Conservation (phyloP, 805 yeast genomes). For the Candida andamanensis region DNA sequence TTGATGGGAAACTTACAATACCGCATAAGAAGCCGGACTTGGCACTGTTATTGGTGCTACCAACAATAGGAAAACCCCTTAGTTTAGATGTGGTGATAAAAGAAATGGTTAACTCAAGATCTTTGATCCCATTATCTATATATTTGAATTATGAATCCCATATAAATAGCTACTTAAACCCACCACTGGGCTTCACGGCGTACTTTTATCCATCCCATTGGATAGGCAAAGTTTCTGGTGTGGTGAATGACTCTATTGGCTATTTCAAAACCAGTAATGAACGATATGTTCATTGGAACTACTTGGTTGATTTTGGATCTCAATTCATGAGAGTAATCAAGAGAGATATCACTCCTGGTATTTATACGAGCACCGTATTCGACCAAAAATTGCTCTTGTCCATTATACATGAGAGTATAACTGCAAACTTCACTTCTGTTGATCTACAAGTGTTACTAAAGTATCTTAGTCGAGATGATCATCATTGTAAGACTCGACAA, state of each 20-base stretch:
- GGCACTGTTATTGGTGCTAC: slow-evolving; percentile 17
- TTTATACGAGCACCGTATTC: slow-evolving; percentile 8
- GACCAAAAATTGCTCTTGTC: slow-evolving; percentile 5
- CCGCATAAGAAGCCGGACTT: slow-evolving; percentile 11
- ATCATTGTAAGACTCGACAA: slow-evolving; percentile 8
- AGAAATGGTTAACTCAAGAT: slow-evolving; percentile 17
- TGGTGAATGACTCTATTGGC: slow-evolving; percentile 1
- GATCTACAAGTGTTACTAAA: slow-evolving; percentile 25
- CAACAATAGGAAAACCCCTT: slow-evolving; percentile 28
- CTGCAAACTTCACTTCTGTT: slow-evolving; percentile 3
- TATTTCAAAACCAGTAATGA: slow-evolving; percentile 3
- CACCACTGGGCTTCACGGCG: slow-evolving; percentile 3
- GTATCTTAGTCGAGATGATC: slow-evolving; percentile 24
- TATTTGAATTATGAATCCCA: slow-evolving; percentile 5
- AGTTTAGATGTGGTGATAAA: slow-evolving; percentile 20
- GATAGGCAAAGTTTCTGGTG: background rate
- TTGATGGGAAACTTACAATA: slow-evolving; percentile 16
- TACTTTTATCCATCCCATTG: slow-evolving; percentile 8
- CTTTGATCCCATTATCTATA: slow-evolving; percentile 16
- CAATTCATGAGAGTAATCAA: slow-evolving; percentile 3
- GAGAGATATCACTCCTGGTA: slow-evolving; percentile 3
- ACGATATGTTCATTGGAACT: slow-evolving; percentile 8
- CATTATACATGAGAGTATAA: slow-evolving; percentile 3
- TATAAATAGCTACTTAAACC: slow-evolving; percentile 7
- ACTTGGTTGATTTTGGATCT: slow-evolving; percentile 3